Conservation (phyloP, 148 eudicot species). For the Rhododendron simsii region DNA sequence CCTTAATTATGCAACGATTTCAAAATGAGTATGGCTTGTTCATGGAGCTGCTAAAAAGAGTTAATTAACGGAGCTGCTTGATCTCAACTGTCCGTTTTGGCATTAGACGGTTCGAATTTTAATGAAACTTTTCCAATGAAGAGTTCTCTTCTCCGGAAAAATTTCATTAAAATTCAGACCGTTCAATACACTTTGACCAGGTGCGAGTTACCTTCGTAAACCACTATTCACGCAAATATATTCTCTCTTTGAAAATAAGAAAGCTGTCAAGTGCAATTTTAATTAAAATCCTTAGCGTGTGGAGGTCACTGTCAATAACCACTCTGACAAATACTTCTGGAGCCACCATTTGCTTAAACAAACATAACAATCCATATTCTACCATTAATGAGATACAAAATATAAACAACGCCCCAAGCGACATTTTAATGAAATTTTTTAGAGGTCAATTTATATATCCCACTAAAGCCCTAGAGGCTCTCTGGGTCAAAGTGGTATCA, state of each 20-base stretch:
- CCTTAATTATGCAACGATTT: neutral
- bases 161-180: too few species aligned
- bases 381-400: neutral
- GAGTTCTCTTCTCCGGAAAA: too few species aligned
- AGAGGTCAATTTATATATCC: neutral
- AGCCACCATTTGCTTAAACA: neutral
- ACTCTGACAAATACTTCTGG: neutral
- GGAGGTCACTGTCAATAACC: neutral
- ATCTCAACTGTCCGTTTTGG: too few species aligned
- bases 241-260: neutral
- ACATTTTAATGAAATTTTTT: neutral
- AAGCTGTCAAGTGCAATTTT: neutral
- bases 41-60: too few species aligned
- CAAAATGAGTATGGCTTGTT: neutral
- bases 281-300: neutral
- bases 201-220: too few species aligned
- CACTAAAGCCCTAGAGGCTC: neutral
- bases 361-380: neutral
- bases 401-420: neutral
- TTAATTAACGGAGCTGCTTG: too few species aligned
- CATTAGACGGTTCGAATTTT: too few species aligned
- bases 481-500: too few species aligned
- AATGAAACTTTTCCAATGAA: too few species aligned
- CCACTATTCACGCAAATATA: too few species aligned
- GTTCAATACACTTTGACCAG: too few species aligned